phyloP scores from a whole-genome alignment of 176 grass and related monocot species.

The Zoysia pacifica region DNA sequence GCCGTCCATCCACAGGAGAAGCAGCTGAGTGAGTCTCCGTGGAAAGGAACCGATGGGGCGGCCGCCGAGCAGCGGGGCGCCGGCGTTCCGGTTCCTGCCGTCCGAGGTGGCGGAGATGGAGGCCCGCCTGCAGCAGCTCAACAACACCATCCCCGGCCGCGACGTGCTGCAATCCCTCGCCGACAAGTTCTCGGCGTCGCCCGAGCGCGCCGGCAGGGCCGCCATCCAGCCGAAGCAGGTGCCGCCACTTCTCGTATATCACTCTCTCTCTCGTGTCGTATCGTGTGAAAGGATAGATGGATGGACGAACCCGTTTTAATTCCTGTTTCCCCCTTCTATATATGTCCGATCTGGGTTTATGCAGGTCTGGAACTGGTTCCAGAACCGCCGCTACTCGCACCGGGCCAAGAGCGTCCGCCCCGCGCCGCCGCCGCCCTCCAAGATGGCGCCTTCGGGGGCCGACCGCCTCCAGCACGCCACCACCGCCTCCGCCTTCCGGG shows the following conservation, averaged over 20 bases:
- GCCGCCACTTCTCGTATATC: neutral
- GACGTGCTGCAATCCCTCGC: slow-evolving; percentile 63
- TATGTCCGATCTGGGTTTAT: neutral
- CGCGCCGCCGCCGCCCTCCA: slow-evolving; percentile 20
- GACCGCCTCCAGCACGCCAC: slow-evolving; percentile 51
- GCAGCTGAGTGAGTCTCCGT: too few species aligned
- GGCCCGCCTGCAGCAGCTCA: slow-evolving; percentile 68
- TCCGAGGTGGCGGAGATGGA: slow-evolving; percentile 94
- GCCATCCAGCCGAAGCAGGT: slow-evolving; percentile 91
- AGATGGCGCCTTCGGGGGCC: slow-evolving; percentile 42
- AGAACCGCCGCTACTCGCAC: slow-evolving; percentile 95
- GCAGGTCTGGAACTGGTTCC: slow-evolving; percentile 99
- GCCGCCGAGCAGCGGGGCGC: slow-evolving; percentile 62
- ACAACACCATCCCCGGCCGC: slow-evolving; percentile 73
- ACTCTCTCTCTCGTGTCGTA: neutral
- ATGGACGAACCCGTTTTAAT: neutral
- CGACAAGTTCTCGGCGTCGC: slow-evolving; percentile 78
- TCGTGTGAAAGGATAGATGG: neutral
- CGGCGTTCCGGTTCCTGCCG: slow-evolving; percentile 84
- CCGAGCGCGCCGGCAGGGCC: slow-evolving; percentile 71
- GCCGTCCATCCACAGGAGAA: too few species aligned
- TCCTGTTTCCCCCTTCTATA: too few species aligned
- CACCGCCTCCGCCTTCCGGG: slow-evolving; percentile 41
- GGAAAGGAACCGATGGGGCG: slow-evolving; percentile 57
- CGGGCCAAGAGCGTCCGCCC: slow-evolving; percentile 61